Evolutionary conservation across 352 stramenopile genomes (phyloP).

Genomic region (Pythium monospermum): DNA sequence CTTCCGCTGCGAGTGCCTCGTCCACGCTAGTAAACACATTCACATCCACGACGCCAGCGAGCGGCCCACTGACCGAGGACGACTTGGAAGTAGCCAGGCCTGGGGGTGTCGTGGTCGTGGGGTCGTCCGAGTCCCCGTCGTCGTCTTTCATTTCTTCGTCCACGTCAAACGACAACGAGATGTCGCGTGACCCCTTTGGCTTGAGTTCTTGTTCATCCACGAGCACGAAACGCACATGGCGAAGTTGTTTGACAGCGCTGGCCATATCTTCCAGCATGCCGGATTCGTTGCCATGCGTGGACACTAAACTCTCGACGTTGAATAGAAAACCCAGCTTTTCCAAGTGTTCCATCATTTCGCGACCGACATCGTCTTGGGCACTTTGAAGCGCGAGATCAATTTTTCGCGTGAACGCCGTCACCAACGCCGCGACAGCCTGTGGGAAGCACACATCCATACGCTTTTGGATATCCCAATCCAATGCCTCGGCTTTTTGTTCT

Average conservation of each 20-base stretch:
- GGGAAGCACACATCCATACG: slow-evolving; percentile 85
- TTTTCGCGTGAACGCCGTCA: slow-evolving; percentile 80
- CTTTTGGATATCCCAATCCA: slow-evolving; percentile 74
- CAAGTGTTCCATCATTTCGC: slow-evolving; percentile 66
- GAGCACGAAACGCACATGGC: slow-evolving; percentile 72
- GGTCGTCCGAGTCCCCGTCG: slow-evolving; percentile 13
- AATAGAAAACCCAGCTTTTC: slow-evolving; percentile 82
- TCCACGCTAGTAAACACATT: slow-evolving; percentile 78
- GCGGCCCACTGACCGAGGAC: slow-evolving; percentile 31
- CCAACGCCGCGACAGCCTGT: slow-evolving; percentile 68
- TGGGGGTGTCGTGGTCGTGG: slow-evolving; percentile 27
- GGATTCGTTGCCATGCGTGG: slow-evolving; percentile 82
- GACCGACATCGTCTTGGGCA: slow-evolving; percentile 33
- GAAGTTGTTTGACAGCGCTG: slow-evolving; percentile 74
- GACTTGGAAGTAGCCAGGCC: slow-evolving; percentile 18
- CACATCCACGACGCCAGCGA: slow-evolving; percentile 74
- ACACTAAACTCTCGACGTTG: slow-evolving; percentile 80
- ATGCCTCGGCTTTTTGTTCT: slow-evolving; percentile 71
- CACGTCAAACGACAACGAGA: slow-evolving; percentile 54
- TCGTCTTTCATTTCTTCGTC: slow-evolving; percentile 67
- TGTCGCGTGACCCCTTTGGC: slow-evolving; percentile 33
- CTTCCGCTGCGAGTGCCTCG: slow-evolving; percentile 47
- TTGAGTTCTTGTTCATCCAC: slow-evolving; percentile 68
- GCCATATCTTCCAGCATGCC: slow-evolving; percentile 88
- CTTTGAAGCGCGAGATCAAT: slow-evolving; percentile 71